phyloP scores from a whole-genome alignment of 23 red algal genomes.

The Chondrus crispus region DNA sequence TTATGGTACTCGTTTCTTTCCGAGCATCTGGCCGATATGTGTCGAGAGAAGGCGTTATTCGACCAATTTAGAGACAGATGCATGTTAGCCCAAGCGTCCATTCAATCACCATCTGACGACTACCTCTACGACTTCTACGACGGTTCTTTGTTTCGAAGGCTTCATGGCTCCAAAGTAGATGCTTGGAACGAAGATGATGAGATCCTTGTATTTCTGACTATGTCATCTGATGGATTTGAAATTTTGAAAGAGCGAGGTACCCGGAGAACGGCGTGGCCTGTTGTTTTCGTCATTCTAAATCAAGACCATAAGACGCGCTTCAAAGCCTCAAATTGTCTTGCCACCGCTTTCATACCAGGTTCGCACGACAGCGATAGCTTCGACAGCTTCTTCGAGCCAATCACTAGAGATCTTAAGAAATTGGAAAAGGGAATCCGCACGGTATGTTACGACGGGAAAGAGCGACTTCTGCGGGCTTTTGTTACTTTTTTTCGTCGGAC shows the following conservation, averaged over 20 bases:
- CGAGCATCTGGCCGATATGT: background rate
- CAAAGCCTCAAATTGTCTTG: background rate
- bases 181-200: background rate
- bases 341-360: background rate
- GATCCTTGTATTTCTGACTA: background rate
- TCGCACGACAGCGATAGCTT: background rate
- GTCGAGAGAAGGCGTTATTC: background rate
- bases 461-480: background rate
- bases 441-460: background rate
- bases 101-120: background rate
- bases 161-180: background rate
- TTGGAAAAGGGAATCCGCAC: background rate
- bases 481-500: background rate
- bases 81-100: background rate
- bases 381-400: background rate
- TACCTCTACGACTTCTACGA: background rate
- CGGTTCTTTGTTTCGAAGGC: background rate
- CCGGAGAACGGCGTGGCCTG: background rate
- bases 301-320: background rate
- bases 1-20: background rate
- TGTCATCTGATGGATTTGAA: background rate
- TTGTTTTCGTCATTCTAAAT: background rate
- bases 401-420: background rate
- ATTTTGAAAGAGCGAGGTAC: background rate
- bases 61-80: background rate